phyloP scores from a whole-genome alignment of 192 early-diverging fungal species.

The Fimicolochytrium jonesii region DNA sequence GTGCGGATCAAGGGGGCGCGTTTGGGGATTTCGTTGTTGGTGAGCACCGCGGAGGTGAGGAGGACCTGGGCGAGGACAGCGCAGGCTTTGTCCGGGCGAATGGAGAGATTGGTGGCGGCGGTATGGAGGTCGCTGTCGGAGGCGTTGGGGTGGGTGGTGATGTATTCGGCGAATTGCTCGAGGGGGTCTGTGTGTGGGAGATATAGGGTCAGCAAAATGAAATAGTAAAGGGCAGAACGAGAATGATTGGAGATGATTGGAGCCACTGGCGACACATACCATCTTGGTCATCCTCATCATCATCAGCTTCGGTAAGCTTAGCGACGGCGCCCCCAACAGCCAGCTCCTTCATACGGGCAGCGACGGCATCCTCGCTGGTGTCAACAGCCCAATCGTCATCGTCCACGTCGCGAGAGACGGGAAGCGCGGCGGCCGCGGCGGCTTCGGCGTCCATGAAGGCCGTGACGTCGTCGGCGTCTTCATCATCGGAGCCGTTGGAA shows the following conservation, averaged over 20 bases:
- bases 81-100: conserved; percentile 77
- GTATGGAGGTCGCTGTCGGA: conserved; percentile 57
- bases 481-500: conserved; percentile 41
- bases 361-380: conserved; percentile 73
- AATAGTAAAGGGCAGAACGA: no score
- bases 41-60: conserved; percentile 51
- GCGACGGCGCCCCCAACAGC: conserved; percentile 40
- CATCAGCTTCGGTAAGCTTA: conserved; percentile 48
- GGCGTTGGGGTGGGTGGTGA: conserved; percentile 55
- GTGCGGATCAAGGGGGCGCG: conserved; percentile 64
- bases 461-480: conserved; percentile 68
- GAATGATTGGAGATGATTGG: no score
- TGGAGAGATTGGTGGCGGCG: conserved; percentile 71
- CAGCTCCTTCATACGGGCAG: conserved; percentile 67
- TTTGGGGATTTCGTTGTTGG: conserved; percentile 67
- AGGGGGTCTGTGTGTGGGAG: conserved; percentile 62
- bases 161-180: conserved; percentile 72
- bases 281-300: conserved; percentile 57
- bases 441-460: conserved; percentile 67
- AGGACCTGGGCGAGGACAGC: conserved; percentile 80
- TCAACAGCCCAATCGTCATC: conserved; percentile 76
- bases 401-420: conserved; percentile 51
- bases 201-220: no score
- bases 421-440: conserved; percentile 38
- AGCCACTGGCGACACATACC: no score